These are phyloP conservation scores for Phytophthora citricola DNA, from an alignment of 352 stramenopile genomes.

Conservation along the genomic window DNA sequence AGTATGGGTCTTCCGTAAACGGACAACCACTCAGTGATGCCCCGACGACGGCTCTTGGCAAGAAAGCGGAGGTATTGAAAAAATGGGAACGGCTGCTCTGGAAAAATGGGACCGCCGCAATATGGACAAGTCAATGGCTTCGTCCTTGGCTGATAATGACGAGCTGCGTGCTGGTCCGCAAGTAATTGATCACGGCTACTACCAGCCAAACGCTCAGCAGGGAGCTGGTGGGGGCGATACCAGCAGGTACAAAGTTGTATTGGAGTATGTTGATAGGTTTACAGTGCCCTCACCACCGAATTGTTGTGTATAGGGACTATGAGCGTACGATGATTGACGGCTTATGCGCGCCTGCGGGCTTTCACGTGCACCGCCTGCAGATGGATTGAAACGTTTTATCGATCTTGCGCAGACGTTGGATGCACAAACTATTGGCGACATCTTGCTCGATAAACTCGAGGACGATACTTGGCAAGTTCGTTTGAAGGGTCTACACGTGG, in stretches of 20 bases:
- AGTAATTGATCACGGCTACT: slow-evolving; percentile 79
- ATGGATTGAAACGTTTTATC: slow-evolving; percentile 85
- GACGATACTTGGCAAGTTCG: slow-evolving; percentile 84
- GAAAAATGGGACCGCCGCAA: slow-evolving; percentile 89
- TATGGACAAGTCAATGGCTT: slow-evolving; percentile 92
- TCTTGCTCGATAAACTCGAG: slow-evolving; percentile 88
- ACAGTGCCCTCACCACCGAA: slow-evolving; percentile 1
- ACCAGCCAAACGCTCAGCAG: slow-evolving; percentile 69
- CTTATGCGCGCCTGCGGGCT: slow-evolving; percentile 78
- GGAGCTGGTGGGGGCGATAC: slow-evolving; percentile 75
- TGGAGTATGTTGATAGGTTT: neutral
- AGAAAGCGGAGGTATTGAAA: slow-evolving; percentile 83
- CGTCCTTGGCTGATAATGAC: slow-evolving; percentile 88
- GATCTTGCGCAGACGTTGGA: slow-evolving; percentile 88
- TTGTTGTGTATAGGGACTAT: slow-evolving; percentile 62
- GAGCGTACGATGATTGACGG: slow-evolving; percentile 88
- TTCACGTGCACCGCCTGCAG: slow-evolving; percentile 72
- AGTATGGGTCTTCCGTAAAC: slow-evolving; percentile 58
- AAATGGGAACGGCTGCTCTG: slow-evolving; percentile 80
- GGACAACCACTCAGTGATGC: slow-evolving; percentile 51
- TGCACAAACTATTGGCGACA: slow-evolving; percentile 84
- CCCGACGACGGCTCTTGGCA: slow-evolving; percentile 66
- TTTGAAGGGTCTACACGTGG: slow-evolving; percentile 85
- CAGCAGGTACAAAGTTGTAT: slow-evolving; percentile 54
- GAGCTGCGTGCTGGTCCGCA: slow-evolving; percentile 71